phyloP scores from a whole-genome alignment of 192 early-diverging fungal species.

The Backusella psychrophila region DNA sequence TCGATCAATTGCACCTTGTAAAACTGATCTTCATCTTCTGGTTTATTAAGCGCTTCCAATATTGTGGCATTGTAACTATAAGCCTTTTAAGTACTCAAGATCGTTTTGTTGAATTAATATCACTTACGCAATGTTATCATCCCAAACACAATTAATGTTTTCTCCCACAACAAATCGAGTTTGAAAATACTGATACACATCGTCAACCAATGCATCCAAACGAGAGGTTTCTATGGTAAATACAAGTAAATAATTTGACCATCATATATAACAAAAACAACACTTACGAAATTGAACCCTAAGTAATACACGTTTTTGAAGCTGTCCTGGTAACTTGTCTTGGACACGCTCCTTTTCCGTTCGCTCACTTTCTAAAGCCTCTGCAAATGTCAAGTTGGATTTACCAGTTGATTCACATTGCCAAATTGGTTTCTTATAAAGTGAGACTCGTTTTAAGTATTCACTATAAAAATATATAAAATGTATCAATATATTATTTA shows the following conservation, averaged over 20 bases:
- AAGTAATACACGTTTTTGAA: conserved; percentile 59
- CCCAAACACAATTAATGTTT: conserved; percentile 49
- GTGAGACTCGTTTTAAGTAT: conserved; percentile 26
- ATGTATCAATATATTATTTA: neutral
- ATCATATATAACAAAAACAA: neutral
- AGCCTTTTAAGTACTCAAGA: neutral
- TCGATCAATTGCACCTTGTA: conserved; percentile 58
- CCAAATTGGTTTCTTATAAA: conserved; percentile 76
- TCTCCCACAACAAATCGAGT: conserved; percentile 56
- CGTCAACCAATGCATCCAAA: conserved; percentile 61
- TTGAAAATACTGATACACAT: conserved; percentile 55
- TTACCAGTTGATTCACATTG: conserved; percentile 77
- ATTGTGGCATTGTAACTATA: conserved; percentile 45
- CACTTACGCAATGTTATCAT: conserved; percentile 34
- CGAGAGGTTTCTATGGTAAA: conserved; percentile 46
- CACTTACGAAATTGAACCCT: conserved; percentile 75
- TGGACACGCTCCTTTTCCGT: conserved; percentile 58
- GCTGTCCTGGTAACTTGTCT: conserved; percentile 64
- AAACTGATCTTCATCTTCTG: conserved; percentile 23
- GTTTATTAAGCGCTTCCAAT: conserved; percentile 15
- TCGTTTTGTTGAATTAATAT: neutral
- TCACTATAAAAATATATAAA: conserved; percentile 16
- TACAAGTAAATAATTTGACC: neutral
- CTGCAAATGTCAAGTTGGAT: conserved; percentile 71
- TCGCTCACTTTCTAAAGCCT: conserved; percentile 76